Percentiles rank a stretch among this genome's conserved stretches.
These are phyloP conservation scores for Arabidopsis hybrid DNA, from an alignment of 441 rosid species.

Conservation along the genomic window DNA sequence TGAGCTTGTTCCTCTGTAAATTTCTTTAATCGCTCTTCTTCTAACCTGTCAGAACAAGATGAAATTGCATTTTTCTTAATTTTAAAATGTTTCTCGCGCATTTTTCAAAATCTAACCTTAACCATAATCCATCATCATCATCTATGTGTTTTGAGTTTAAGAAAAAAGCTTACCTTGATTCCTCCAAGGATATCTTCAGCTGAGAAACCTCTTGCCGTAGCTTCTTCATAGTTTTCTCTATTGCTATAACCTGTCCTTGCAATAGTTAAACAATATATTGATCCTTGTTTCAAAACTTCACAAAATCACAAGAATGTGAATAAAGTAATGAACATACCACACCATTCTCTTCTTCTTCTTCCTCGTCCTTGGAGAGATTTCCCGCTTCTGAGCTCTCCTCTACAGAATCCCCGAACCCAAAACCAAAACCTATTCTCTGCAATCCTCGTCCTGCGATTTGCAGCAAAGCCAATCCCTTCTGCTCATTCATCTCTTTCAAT, in stretches of 20 bases:
- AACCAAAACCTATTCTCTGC: conserved; percentile 89
- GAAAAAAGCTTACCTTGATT: conserved; percentile 67
- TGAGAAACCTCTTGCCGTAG: conserved; percentile 74
- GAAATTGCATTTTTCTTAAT: background rate
- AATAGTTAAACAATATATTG: background rate
- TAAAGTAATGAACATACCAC: conserved; percentile 60
- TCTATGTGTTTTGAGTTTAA: background rate
- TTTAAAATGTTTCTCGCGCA: conserved; percentile 12
- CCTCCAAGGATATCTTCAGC: conserved; percentile 76
- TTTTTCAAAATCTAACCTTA: conserved; percentile 5
- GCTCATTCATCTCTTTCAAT: conserved; percentile 69
- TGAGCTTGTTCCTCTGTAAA: conserved; percentile 67
- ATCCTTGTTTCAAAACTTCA: conserved; percentile 3
- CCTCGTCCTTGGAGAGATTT: conserved; percentile 64
- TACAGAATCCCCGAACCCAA: conserved; percentile 66
- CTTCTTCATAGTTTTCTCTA: conserved; percentile 92
- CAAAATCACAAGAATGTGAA: conserved; percentile 6
- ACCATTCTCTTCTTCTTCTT: conserved; percentile 69
- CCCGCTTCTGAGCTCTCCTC: conserved; percentile 57
- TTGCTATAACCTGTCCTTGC: conserved; percentile 66
- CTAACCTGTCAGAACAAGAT: conserved; percentile 61
- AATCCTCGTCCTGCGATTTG: conserved; percentile 82
- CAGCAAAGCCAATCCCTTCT: conserved; percentile 70
- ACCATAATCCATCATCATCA: background rate
- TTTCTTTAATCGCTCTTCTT: conserved; percentile 71